Evolutionary conservation across 2,329 filamentous ascomycete species (phyloP).

Genomic region (Colletotrichum tamarilloi): DNA sequence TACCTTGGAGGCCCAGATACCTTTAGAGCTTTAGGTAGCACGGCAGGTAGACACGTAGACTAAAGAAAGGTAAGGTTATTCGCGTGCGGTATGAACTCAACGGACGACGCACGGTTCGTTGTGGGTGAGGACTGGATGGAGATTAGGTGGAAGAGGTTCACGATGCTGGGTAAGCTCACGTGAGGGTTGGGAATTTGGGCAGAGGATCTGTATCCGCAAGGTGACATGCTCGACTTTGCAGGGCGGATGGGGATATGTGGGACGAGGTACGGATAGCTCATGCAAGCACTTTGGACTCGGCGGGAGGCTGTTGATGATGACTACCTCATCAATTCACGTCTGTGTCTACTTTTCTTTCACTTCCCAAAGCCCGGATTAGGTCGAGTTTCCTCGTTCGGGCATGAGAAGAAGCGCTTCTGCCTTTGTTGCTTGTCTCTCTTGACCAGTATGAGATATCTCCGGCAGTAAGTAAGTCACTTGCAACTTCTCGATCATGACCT

Average conservation of each 20-base stretch:
- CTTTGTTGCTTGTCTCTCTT: not conserved
- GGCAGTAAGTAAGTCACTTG: not conserved
- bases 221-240: not conserved
- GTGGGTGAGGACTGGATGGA: not conserved
- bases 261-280: not conserved
- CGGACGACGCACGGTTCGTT: not conserved
- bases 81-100: not conserved
- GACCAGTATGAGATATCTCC: not conserved
- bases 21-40: too few relatives aligned
- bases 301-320: not conserved
- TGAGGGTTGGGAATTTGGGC: not conserved
- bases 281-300: not conserved
- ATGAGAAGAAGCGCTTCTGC: not conserved
- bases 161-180: not conserved
- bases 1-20: not conserved
- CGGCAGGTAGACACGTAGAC: too few relatives aligned
- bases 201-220: too few relatives aligned
- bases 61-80: not conserved
- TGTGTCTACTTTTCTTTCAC: too few relatives aligned
- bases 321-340: not conserved
- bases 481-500: not conserved
- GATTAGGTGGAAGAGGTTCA: not conserved
- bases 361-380: not conserved
- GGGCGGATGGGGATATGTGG: not conserved
- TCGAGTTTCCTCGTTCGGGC: not conserved